phyloP scores from a whole-genome alignment of 805 yeast species.

The Cyberlindnera mycetangii region DNA sequence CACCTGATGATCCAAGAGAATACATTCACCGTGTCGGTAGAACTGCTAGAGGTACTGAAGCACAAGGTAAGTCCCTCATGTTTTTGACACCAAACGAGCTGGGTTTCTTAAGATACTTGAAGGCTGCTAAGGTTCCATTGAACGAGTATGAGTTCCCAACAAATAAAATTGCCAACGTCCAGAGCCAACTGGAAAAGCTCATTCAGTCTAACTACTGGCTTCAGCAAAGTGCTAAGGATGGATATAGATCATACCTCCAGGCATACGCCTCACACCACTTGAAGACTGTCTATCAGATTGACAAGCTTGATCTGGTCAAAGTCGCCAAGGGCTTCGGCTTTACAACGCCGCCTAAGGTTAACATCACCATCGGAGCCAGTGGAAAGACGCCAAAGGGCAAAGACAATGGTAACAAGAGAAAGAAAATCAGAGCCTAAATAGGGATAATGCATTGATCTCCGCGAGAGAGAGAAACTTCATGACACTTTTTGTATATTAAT shows the following conservation, averaged over 20 bases:
- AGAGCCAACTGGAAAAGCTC: conserved; percentile 86
- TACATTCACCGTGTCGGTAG: conserved; percentile 98
- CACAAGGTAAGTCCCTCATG: conserved; percentile 93
- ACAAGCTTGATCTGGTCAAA: conserved; percentile 87
- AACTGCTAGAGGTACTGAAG: conserved; percentile 91
- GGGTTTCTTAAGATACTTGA: conserved; percentile 90
- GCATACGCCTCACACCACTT: conserved; percentile 96
- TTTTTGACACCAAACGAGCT: conserved; percentile 91
- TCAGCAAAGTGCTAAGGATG: conserved; percentile 95
- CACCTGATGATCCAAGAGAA: conserved; percentile 99
- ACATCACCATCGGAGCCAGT: conserved; percentile 92
- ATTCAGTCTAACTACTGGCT: conserved; percentile 90
- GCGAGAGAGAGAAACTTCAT: neutral
- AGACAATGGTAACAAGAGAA: conserved; percentile 15
- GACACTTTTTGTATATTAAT: conserved; percentile 3
- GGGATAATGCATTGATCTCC: neutral
- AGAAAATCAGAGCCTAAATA: conserved; percentile 14
- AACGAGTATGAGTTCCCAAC: conserved; percentile 97
- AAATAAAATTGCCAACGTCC: conserved; percentile 93
- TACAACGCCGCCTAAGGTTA: conserved; percentile 93
- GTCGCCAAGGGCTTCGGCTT: conserved; percentile 96
- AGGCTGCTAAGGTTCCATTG: conserved; percentile 95
- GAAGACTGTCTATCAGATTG: conserved; percentile 95
- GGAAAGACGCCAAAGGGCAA: conserved; percentile 50
- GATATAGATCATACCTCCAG: conserved; percentile 93